A percentile compares a stretch with the other conserved stretches of the same genome.
Conservation (phyloP, 2,329 filamentous ascomycete genomes). For the Clonostachys chloroleuca region DNA sequence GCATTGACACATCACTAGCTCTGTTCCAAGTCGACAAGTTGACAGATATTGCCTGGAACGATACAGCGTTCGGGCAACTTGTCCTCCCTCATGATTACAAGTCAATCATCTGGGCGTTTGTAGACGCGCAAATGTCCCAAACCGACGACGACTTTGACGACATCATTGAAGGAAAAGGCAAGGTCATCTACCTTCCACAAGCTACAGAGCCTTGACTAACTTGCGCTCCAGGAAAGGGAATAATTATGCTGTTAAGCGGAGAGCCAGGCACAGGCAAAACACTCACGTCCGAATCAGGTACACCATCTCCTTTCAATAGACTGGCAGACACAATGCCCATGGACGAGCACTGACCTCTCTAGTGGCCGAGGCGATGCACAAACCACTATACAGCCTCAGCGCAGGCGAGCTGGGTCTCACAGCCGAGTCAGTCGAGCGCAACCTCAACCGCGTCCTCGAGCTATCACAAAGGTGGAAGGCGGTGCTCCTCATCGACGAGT, state of each 20-base stretch:
- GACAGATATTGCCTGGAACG: conserved; percentile 35
- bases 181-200: no score
- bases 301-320: not conserved
- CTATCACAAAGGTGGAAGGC: conserved; percentile 43
- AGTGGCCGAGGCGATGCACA: conserved; percentile 41
- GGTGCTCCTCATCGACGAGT: conserved; percentile 53
- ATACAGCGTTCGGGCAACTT: conserved; percentile 36
- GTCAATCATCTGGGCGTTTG: conserved; percentile 37
- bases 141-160: not conserved
- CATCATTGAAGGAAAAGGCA: not conserved
- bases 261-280: conserved; percentile 52
- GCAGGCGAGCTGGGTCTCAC: conserved; percentile 42
- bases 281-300: conserved; percentile 46
- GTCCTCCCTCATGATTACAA: conserved; percentile 41
- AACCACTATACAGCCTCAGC: conserved; percentile 37
- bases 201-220: no score
- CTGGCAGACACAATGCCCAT: no score
- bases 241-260: conserved; percentile 46
- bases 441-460: conserved; percentile 40
- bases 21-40: conserved; percentile 35
- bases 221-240: conserved; percentile 13
- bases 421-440: conserved; percentile 28
- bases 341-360: no score
- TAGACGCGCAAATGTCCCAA: conserved; percentile 34
- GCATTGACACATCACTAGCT: conserved; percentile 15